Evolutionary conservation across 208 protist genomes (phyloP).

Genomic region (Crithidia acanthocephali): DNA sequence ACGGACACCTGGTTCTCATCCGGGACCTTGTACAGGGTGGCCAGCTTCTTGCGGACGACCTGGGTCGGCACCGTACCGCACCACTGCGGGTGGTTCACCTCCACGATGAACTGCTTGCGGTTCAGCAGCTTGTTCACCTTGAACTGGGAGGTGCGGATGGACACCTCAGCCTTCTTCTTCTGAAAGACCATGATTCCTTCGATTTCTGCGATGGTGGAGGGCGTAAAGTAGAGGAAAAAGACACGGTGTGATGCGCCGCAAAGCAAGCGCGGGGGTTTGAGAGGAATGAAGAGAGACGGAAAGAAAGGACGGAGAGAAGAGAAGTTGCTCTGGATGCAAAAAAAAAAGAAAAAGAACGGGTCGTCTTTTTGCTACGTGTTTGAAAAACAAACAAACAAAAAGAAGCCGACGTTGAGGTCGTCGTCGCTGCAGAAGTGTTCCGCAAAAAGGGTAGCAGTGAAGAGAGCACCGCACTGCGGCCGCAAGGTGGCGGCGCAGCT

Average conservation of each 20-base stretch:
- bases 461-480: too few relatives aligned
- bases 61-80: constrained; percentile 94
- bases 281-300: constrained; percentile 13
- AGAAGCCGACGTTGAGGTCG: not conserved
- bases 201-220: constrained; percentile 27
- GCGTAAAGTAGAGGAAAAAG: constrained; percentile 13
- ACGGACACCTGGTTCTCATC: constrained; percentile 96
- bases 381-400: not conserved
- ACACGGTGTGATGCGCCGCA: not conserved
- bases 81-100: constrained; percentile 89
- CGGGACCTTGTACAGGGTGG: constrained; percentile 97
- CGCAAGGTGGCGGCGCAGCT: too few relatives aligned
- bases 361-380: constrained; percentile 9
- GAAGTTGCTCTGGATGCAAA: not conserved
- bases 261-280: constrained; percentile 2
- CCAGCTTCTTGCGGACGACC: constrained; percentile 95
- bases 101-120: constrained; percentile 99
- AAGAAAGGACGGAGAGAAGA: constrained; percentile 1
- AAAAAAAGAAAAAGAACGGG: constrained; percentile 21
- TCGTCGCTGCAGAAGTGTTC: not conserved
- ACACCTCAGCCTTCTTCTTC: constrained; percentile 94
- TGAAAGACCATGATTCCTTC: constrained; percentile 88
- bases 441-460: too few relatives aligned
- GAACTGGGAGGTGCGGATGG: constrained; percentile 97
- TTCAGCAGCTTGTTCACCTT: constrained; percentile 99